phyloP scores from a whole-genome alignment of 2,329 filamentous ascomycete genomes.

The Calonectria henricotiae region DNA sequence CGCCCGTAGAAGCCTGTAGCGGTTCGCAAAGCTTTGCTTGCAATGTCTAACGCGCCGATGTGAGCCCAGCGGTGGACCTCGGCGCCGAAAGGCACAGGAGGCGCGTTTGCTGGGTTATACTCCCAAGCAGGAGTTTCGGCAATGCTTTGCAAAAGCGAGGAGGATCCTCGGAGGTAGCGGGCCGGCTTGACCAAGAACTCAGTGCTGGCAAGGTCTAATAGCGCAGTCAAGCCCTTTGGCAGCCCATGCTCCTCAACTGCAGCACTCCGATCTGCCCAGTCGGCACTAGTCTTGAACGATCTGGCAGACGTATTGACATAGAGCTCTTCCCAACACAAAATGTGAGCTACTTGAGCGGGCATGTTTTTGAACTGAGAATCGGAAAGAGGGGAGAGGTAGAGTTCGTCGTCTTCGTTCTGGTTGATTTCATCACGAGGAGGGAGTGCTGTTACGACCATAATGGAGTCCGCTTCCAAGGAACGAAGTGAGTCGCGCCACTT shows the following conservation, averaged over 20 bases:
- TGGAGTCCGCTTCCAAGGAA: background rate
- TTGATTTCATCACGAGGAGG: conserved; percentile 3
- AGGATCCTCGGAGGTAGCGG: conserved; percentile 6
- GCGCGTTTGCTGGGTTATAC: conserved; percentile 4
- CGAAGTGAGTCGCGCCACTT: conserved; percentile 16
- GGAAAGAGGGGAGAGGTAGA: conserved; percentile 3
- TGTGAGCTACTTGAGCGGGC: background rate
- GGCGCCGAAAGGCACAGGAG: conserved; percentile 2
- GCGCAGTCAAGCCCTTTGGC: background rate
- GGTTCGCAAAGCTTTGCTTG: background rate
- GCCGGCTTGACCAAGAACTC: conserved; percentile 7
- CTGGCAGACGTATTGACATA: background rate
- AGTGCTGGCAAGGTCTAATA: background rate
- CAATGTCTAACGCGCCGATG: conserved; percentile 1
- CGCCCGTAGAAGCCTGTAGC: conserved; percentile 5
- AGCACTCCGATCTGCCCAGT: conserved; percentile 5
- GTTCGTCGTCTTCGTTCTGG: conserved; percentile 4
- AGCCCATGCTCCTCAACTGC: background rate
- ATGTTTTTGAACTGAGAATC: background rate
- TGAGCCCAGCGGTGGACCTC: conserved; percentile 17
- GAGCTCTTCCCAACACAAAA: conserved; percentile 15
- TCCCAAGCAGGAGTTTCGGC: conserved; percentile 2
- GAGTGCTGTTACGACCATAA: background rate
- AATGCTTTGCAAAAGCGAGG: conserved; percentile 1
- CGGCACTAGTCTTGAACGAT: conserved; percentile 8